phyloP scores from a whole-genome alignment of 176 grass and related monocot genomes.

The Neostapfia colusana region DNA sequence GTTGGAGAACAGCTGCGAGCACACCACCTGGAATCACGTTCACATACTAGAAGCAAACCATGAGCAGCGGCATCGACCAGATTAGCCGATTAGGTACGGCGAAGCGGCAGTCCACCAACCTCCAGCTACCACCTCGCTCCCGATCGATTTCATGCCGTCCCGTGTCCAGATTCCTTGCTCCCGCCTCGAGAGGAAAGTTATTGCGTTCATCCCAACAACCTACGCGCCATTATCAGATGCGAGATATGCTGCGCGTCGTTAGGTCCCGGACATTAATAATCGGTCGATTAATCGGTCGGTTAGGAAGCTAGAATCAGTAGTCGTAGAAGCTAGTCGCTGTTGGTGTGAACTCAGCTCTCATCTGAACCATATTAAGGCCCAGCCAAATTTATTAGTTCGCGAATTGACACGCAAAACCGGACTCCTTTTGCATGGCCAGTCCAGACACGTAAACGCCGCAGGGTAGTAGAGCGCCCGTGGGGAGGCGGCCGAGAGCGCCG shows the following conservation, averaged over 20 bases:
- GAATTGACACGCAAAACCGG: background rate
- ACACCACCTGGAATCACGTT: conserved; percentile 17
- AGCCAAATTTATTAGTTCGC: background rate
- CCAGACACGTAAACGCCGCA: too few species aligned
- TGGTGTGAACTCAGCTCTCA: background rate
- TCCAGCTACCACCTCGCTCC: conserved; percentile 52
- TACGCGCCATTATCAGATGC: background rate
- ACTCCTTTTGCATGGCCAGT: background rate
- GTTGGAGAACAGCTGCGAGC: too few species aligned
- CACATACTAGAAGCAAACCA: background rate
- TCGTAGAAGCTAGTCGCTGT: background rate
- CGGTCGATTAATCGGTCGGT: background rate
- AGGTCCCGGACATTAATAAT: conserved; percentile 10
- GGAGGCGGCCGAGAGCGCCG: too few species aligned
- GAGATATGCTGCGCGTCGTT: background rate
- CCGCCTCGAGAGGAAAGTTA: background rate
- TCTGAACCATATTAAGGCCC: background rate
- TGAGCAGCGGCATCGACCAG: background rate
- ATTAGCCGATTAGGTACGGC: conserved; percentile 16
- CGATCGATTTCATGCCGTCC: conserved; percentile 27
- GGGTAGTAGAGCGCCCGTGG: too few species aligned
- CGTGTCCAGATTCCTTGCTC: conserved; percentile 24
- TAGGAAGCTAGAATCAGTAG: background rate
- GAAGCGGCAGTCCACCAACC: conserved; percentile 54
- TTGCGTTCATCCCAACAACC: background rate